These are phyloP conservation scores for Tagetes patula DNA, from an alignment of 129 eudicot genomes.

Conservation along the genomic window DNA sequence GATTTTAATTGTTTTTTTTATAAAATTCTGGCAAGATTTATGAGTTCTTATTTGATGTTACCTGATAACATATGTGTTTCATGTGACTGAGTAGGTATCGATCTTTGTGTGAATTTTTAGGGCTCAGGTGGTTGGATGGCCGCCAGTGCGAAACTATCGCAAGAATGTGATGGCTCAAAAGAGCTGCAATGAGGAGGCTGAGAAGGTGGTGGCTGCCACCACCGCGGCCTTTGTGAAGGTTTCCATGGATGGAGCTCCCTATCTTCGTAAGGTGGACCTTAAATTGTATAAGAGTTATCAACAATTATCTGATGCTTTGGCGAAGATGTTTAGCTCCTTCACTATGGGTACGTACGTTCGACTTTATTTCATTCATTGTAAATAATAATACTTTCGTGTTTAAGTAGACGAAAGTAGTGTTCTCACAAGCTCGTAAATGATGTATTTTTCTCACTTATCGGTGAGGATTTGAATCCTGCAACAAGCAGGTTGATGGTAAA, in stretches of 20 bases:
- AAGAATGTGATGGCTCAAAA: slow-evolving; percentile 80
- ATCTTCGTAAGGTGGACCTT: slow-evolving; percentile 90
- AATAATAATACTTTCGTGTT: background rate
- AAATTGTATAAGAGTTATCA: slow-evolving; percentile 74
- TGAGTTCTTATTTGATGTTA: too few species aligned
- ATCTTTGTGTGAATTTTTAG: slow-evolving; percentile 23
- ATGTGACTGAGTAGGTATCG: background rate
- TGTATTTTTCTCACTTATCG: too few species aligned
- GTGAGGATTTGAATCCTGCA: too few species aligned
- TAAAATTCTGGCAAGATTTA: too few species aligned
- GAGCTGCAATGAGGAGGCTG: slow-evolving; percentile 48
- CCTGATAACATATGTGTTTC: background rate
- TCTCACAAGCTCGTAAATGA: too few species aligned
- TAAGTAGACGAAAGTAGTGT: background rate
- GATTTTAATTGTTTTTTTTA: too few species aligned
- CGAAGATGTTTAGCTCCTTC: slow-evolving; percentile 93
- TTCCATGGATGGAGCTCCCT: slow-evolving; percentile 96
- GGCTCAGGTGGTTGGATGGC: slow-evolving; percentile 99
- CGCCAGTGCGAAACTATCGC: slow-evolving; percentile 87
- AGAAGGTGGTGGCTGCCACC: slow-evolving; percentile 38
- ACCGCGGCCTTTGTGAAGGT: slow-evolving; percentile 77
- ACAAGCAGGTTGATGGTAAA: too few species aligned
- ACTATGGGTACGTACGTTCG: slow-evolving; percentile 56
- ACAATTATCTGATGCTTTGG: slow-evolving; percentile 84
- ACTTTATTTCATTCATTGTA: background rate